Evolutionary conservation across 2,329 filamentous ascomycete species (phyloP).

Genomic region (Hyphodiscus sp.): DNA sequence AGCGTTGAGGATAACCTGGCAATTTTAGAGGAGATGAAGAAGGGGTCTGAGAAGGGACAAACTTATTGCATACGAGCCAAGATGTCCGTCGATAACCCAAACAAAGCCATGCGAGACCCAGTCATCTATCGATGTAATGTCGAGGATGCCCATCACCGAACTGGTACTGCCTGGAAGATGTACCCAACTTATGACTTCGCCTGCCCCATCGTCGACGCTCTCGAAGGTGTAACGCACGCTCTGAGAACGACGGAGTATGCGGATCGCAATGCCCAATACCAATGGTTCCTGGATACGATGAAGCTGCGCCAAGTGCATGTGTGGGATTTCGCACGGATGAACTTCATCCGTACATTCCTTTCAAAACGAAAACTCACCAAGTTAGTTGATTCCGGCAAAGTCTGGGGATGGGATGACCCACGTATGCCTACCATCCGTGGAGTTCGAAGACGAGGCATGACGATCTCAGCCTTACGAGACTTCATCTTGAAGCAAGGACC

Average conservation of each 20-base stretch:
- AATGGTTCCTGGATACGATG: slow-evolving; percentile 74
- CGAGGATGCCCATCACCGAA: slow-evolving; percentile 83
- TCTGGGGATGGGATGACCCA: slow-evolving; percentile 82
- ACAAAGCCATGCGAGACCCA: slow-evolving; percentile 93
- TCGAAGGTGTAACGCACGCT: slow-evolving; percentile 79
- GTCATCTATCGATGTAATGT: slow-evolving; percentile 95
- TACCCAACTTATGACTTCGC: slow-evolving; percentile 87
- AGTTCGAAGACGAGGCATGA: slow-evolving; percentile 72
- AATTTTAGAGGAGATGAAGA: slow-evolving; percentile 91
- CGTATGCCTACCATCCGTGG: slow-evolving; percentile 81
- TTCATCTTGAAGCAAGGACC: slow-evolving; percentile 83
- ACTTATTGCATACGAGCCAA: slow-evolving; percentile 92
- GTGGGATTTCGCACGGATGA: slow-evolving; percentile 81
- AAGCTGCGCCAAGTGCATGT: slow-evolving; percentile 71
- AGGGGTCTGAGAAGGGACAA: slow-evolving; percentile 68
- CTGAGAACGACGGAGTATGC: slow-evolving; percentile 82
- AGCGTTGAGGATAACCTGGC: slow-evolving; percentile 76
- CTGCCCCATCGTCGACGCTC: slow-evolving; percentile 71
- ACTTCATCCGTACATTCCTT: slow-evolving; percentile 75
- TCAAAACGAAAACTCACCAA: slow-evolving; percentile 84
- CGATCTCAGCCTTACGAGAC: slow-evolving; percentile 69
- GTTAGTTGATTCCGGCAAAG: slow-evolving; percentile 68
- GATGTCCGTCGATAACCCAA: slow-evolving; percentile 84
- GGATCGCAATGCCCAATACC: slow-evolving; percentile 79
- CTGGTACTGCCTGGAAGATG: slow-evolving; percentile 73